Evolutionary conservation across 345 rosid species (phyloP), one percentile per base, ranked within the genome.

Genomic region (Hypericum perforatum): DNA sequence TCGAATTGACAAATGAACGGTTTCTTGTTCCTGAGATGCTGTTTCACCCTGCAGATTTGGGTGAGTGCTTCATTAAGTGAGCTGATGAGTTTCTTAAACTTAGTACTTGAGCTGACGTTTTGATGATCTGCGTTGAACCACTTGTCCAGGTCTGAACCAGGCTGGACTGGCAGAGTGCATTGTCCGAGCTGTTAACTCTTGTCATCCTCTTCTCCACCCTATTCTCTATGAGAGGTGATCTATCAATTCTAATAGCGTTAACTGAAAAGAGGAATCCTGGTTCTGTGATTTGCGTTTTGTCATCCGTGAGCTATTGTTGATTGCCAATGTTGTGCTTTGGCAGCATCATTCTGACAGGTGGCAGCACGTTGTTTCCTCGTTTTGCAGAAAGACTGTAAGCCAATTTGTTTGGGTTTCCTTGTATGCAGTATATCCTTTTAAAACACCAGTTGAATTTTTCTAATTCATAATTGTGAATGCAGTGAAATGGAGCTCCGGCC

Each of bases 101-200:
- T 45, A 0, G 11, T 7, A 5, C 39, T 55, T 41, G 45, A 42
- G 16, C 7, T 37, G 36, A 45, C 22, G 53, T 57, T 36, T 32
- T 4, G 44, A 8, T 10, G 2, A 43, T 36, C 29, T 43, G 15
- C 60, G 42, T 12, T 37, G 39, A 39, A 22, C 47, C 42, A 6
- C 53, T 49, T 63, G 44, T 48, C 12, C 79, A 87, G 98, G 98
- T 68, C 80, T 87, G 90, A 81, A 85, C 59, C 84, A 91, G 79
- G 98, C 96, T 40, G 98, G 98, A 66, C 81, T 91, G 41, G 95
- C 90, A 39, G 96, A 91, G 74, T 82, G 96, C 72, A 82, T 91
- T 59, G 96, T 91, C 39, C 84, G 98, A 71, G 82, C 98, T 46
- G 78, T 91, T 43, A 87, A 71, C 74, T 73, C 89, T 38, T 87